These are phyloP conservation scores for Paecilomyces fulvus DNA, from an alignment of 2,329 filamentous ascomycete genomes.

Conservation along the genomic window DNA sequence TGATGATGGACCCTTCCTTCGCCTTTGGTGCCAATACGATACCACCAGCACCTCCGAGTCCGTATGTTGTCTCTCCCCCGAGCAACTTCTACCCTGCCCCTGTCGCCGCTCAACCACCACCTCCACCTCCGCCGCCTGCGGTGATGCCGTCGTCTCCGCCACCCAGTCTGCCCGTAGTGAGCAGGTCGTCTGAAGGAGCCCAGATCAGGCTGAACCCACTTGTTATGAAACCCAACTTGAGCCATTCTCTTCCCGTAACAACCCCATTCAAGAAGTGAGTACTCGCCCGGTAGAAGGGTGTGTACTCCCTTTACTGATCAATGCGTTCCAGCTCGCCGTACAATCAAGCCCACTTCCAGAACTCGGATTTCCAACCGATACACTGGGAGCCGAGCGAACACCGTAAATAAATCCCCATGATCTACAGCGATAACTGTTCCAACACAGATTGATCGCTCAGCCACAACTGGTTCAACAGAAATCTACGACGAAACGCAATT, in stretches of 20 bases:
- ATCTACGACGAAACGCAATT: not conserved
- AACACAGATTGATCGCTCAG: not conserved
- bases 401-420: constrained; percentile 15
- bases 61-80: constrained; percentile 22
- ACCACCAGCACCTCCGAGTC: constrained; percentile 20
- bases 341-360: constrained; percentile 39
- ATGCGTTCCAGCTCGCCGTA: constrained; percentile 28
- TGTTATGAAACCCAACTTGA: constrained; percentile 32
- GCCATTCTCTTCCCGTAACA: constrained; percentile 31
- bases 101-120: constrained; percentile 13
- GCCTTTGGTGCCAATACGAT: constrained; percentile 19
- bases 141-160: constrained; percentile 20
- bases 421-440: not conserved
- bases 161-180: constrained; percentile 19
- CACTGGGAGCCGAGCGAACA: constrained; percentile 36
- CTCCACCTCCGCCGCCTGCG: constrained; percentile 17
- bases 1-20: constrained; percentile 31
- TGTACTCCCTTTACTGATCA: constrained; percentile 1
- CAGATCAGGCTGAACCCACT: constrained; percentile 36
- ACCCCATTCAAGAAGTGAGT: constrained; percentile 36
- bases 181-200: constrained; percentile 26
- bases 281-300: not conserved
- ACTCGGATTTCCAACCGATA: constrained; percentile 38
- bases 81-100: constrained; percentile 24
- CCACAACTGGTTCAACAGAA: not conserved